phyloP scores from a whole-genome alignment of 805 yeast genomes.

The Wickerhamomyces strasburgensis region DNA sequence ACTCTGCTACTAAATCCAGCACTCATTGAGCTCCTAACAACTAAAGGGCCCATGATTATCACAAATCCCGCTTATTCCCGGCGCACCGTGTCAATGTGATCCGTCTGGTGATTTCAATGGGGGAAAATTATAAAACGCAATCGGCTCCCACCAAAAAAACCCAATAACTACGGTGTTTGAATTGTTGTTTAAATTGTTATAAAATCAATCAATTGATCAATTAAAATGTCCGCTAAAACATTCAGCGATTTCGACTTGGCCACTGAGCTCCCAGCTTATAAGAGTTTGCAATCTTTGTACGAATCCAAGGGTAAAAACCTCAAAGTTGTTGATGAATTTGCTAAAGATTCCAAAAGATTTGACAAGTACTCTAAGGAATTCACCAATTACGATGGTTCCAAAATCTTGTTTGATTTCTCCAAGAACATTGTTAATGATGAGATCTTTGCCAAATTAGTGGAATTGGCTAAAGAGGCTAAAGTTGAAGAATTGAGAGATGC shows the following conservation, averaged over 20 bases:
- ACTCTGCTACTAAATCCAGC: too few species aligned
- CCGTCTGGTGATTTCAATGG: constrained; percentile 15
- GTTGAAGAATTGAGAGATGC: constrained; percentile 84
- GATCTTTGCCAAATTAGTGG: constrained; percentile 58
- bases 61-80: too few species aligned
- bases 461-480: constrained; percentile 85
- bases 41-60: too few species aligned
- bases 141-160: constrained; percentile 4
- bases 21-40: too few species aligned
- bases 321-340: constrained; percentile 69
- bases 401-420: constrained; percentile 91
- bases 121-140: too few species aligned
- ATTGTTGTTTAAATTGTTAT: not conserved
- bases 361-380: constrained; percentile 72
- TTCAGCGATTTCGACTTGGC: constrained; percentile 13
- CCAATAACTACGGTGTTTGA: not conserved
- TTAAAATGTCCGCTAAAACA: constrained; percentile 4
- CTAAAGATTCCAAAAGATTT: constrained; percentile 68
- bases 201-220: not conserved
- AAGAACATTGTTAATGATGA: constrained; percentile 91
- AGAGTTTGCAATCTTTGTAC: constrained; percentile 65
- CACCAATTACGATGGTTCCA: constrained; percentile 78
- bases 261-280: constrained; percentile 80
- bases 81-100: constrained; percentile 25
- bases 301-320: constrained; percentile 64